phyloP scores from a whole-genome alignment of 306 rosid species.

The Oemleria cerasiformis region DNA sequence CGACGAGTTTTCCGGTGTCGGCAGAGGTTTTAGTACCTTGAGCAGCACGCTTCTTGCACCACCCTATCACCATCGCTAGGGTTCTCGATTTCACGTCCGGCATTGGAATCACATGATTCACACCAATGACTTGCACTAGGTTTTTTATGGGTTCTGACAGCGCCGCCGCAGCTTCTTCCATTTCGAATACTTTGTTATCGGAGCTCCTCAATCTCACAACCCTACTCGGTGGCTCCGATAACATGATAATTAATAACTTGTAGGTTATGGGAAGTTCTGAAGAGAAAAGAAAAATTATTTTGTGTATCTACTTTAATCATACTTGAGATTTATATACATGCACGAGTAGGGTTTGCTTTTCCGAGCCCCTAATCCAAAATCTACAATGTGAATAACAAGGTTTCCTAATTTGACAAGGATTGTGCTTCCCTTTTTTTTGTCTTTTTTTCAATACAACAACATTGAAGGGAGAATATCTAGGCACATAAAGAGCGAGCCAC shows the following conservation, averaged over 20 bases:
- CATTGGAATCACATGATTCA: constrained; percentile 3
- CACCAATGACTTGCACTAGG: not conserved
- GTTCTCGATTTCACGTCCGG: constrained; percentile 4
- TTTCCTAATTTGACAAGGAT: not conserved
- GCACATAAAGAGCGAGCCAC: too few species aligned
- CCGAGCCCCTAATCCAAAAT: too few species aligned
- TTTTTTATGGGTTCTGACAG: not conserved
- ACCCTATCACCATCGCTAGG: constrained; percentile 6
- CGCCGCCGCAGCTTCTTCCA: not conserved
- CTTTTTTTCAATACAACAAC: too few species aligned
- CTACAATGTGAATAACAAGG: not conserved
- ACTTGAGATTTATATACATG: too few species aligned
- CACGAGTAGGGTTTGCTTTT: too few species aligned
- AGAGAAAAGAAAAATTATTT: not conserved
- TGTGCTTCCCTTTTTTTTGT: not conserved
- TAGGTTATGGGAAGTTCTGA: not conserved
- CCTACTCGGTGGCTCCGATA: not conserved
- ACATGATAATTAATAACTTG: not conserved
- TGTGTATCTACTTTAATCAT: too few species aligned
- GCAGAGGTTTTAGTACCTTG: not conserved
- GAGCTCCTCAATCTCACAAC: constrained; percentile 6
- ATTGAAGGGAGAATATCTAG: too few species aligned
- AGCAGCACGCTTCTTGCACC: constrained; percentile 7
- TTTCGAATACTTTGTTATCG: not conserved
- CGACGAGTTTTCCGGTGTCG: not conserved